Evolutionary conservation across 1,284 basidiomycete species (phyloP), one percentile per base, ranked within the genome.

Genomic region (Papiliotrema nemorosa): DNA sequence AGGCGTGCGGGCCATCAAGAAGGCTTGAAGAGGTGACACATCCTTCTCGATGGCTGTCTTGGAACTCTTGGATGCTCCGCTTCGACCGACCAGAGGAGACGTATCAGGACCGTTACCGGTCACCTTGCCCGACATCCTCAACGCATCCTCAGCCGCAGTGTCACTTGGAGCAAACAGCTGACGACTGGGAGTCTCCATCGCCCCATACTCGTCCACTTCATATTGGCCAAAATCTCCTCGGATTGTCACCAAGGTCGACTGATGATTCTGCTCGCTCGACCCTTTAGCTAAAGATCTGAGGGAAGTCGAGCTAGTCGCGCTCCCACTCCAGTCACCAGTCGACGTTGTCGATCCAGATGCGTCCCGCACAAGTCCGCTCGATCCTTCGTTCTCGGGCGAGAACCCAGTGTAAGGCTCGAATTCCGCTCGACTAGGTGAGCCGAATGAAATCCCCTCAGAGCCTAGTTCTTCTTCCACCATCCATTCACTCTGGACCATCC

Each of bases 251-350:
- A 64, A 55, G 6, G 52, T 49, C 0, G 63, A 60, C 24, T 60
- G 47, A 12, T 29, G 20, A 12, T 41, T 42, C 36, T 60, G 60
- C 16, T 62, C 58, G n/a, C 52, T 37, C 10, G 58, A 60, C 21
- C 49, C 64, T 16, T 61, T 57, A 18, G 24, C 22, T 3, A 68
- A 52, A 2, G 63, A 67, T 16, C 57, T 37, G 1, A 67, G 50
- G 0, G 69, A 70, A 5, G 63, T 56, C 1, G 65, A 62, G 40
- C 63, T 66, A 3, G 67, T 63, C 27, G 65, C 68, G 52, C 65
- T 66, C 3, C 62, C 65, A 36, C 59, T 64, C 29, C 54, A 61
- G 0, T 67, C 65, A 20, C 69, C 70, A n/a, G 65, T 55, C 2
- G 64, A 66, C 1, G 57, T 59, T 0, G 51, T 53, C 3, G 64